A percentile compares a stretch with the other conserved stretches of the same genome.
Evolutionary conservation across 2,329 filamentous ascomycete genomes (phyloP).

Genomic region (Hypoxylon sp.): DNA sequence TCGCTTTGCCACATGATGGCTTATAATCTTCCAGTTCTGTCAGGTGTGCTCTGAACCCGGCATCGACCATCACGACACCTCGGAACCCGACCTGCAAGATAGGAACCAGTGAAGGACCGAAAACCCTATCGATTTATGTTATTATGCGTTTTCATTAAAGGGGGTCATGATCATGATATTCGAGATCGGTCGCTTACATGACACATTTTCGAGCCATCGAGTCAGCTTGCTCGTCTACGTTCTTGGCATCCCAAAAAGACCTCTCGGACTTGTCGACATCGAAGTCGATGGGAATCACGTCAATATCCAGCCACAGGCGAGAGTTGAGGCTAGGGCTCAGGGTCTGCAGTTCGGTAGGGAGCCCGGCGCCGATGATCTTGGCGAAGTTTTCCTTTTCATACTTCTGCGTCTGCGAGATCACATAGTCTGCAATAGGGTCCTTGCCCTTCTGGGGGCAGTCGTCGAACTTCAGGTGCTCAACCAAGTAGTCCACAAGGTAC

Average conservation of each 20-base stretch:
- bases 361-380: conserved; percentile 79
- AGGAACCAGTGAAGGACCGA: conserved; percentile 75
- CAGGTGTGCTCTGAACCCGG: conserved; percentile 68
- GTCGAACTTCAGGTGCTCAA: conserved; percentile 62
- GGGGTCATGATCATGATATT: conserved; percentile 10
- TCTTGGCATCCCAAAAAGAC: conserved; percentile 60
- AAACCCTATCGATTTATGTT: conserved; percentile 59
- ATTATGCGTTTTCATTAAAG: conserved; percentile 11
- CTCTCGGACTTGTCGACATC: conserved; percentile 55
- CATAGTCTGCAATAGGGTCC: conserved; percentile 64
- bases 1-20: conserved; percentile 65
- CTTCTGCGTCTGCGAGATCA: conserved; percentile 62
- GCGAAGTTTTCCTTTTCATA: conserved; percentile 72
- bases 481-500: conserved; percentile 76
- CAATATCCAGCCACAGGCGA: conserved; percentile 77
- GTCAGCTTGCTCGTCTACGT: conserved; percentile 83
- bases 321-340: conserved; percentile 72
- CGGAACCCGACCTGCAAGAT: conserved; percentile 72
- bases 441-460: conserved; percentile 49
- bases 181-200: conserved; percentile 58
- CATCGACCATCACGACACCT: conserved; percentile 75
- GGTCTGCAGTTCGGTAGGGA: conserved; percentile 66
- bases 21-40: conserved; percentile 64
- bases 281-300: conserved; percentile 76
- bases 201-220: conserved; percentile 82